Evolutionary conservation across 2,329 filamentous ascomycete species (phyloP), one percentile per base, ranked within the genome.

Genomic region (Hortaea werneckii): DNA sequence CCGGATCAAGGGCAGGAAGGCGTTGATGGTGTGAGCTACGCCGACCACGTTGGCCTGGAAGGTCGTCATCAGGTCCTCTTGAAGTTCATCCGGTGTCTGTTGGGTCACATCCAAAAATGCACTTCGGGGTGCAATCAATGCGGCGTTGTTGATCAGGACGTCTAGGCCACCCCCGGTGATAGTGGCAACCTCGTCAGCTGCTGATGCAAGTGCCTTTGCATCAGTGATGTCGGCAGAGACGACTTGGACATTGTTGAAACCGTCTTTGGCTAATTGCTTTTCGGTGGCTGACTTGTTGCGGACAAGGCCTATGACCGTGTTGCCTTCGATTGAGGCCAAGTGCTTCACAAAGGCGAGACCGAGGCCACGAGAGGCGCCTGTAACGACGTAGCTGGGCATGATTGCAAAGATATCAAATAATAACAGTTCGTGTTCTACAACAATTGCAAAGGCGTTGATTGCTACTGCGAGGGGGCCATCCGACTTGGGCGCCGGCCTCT

Each of bases 151-250:
- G 44, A 62, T 59, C 5, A 62, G 41, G 28, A 54, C 40, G 40
- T 65, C 63, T 3, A 66, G 50, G 32, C 2, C 4, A 28, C 55
- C 55, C 9, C 50, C 50, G 8, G 58, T 60, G 32, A 60, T 50
- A 8, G 53, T 54, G 6, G 55, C 41, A 5, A 47, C 45, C 30
- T 58, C 50, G 1, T 43, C 37, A 6, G 50, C 56, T 29, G 56
- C 58, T 41, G 39, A 29, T 59, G 71, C 63, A 10, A 76, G 57
- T 1, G 63, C 56, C 3, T 59, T 55, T 41, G 65, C 61, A 48
- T 69, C 59, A 7, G 59, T 62, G 32, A 77, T 52, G 46, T 78
- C 72, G 11, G 58, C 74, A 13, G 69, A 50, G 13, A 78, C 26
- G 48, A 77, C 62, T 46, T 69, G 65, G 40, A 77, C 58, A 41